phyloP scores from a whole-genome alignment of 2,329 filamentous ascomycete species.

The Diaporthe sp. region DNA sequence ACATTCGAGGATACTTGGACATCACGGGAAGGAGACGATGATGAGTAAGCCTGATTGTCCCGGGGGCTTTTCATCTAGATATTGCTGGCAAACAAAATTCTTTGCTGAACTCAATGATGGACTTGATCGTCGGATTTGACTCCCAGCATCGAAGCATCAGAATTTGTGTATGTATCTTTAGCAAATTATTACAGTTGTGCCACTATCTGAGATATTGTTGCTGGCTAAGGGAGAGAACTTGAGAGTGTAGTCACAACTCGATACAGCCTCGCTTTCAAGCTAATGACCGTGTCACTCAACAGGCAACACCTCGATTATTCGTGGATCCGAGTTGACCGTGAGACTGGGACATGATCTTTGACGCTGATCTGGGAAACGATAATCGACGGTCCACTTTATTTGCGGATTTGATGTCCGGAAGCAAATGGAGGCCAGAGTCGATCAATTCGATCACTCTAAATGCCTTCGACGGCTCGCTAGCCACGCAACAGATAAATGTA shows the following conservation, averaged over 20 bases:
- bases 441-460: background rate
- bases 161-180: background rate
- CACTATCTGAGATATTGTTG: background rate
- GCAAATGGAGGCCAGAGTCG: background rate
- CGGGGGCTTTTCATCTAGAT: too few relatives aligned
- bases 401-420: background rate
- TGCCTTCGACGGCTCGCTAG: background rate
- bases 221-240: background rate
- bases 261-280: too few relatives aligned
- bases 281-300: too few relatives aligned
- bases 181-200: too few relatives aligned
- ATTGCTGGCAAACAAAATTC: background rate
- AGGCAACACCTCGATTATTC: background rate
- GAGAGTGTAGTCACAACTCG: background rate
- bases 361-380: background rate
- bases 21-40: constrained; percentile 1
- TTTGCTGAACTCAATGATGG: background rate
- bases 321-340: too few relatives aligned
- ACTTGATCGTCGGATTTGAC: too few relatives aligned
- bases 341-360: background rate
- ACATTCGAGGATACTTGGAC: constrained; percentile 9
- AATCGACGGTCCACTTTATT: background rate
- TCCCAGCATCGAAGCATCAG: background rate
- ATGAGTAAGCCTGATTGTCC: background rate
- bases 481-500: background rate